Base-by-base conservation (phyloP, 2,329 filamentous ascomycete species). In the Colletotrichum gloeosporioides region DNA sequence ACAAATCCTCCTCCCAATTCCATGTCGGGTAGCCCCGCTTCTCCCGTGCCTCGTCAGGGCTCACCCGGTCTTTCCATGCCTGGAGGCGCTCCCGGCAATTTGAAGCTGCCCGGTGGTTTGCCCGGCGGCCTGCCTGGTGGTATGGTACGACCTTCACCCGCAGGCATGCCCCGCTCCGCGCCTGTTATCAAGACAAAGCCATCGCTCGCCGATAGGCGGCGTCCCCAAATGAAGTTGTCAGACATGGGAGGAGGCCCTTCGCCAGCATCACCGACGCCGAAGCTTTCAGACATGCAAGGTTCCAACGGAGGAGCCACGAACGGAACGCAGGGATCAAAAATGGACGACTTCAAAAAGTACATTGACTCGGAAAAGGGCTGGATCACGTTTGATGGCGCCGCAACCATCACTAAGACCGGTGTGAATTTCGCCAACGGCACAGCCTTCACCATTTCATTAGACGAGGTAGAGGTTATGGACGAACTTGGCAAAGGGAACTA, bases 401-500 rank as follows among this genome's bases (percentile, higher is more conserved):
- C 97, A 13, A 92, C 95, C 6, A 95, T 99, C 69, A 96, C 96
- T 78, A 93, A 95, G 31, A 93, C 94, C 18, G 97, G 97, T 31
- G 96, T 99, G 77, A 94, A 99, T 82, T 99, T 99, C 82, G 93
- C 94, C 29, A 96, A 94, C 74, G 97, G 97, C 4, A 94, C 93
- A 70, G 95, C 93, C 22, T 99, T 99, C 85, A 95, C 91, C 81
- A 99, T 99, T 82, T 99, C 96, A 6, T 89, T 99, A 57, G 96
- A 99, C 82, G 96, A 99, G 84, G 95, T 99, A 8, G 95, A 99
- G 80, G 96, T 95, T 2, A 83, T 99, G 74, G 95, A 96, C 77
- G 97, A 99, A 87, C 88, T 99, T 15, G 97, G 97, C 63, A 99
- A 99, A 85, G 97, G 97, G 55, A 99, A 99, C 84, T 99, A 99